Percentiles rank a stretch among this genome's conserved stretches.
phyloP scores from a whole-genome alignment of 257 asterid species.

The Mitragyna speciosa region DNA sequence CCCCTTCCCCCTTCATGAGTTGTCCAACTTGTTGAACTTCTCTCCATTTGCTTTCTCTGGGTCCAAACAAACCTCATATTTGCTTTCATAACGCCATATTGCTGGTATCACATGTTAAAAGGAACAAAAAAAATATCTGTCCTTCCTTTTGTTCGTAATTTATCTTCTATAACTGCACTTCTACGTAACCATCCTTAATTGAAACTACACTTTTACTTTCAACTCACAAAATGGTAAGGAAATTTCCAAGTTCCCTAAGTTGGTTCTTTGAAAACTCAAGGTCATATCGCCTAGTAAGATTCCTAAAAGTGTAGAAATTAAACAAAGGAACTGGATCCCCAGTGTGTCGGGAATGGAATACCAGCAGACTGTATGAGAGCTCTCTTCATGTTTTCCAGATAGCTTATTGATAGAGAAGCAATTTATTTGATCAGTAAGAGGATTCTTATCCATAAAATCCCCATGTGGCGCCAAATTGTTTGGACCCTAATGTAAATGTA shows the following conservation, averaged over 20 bases:
- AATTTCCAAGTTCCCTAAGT: background rate
- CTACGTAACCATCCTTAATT: no score
- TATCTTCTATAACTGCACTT: no score
- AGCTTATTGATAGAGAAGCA: background rate
- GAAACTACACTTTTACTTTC: background rate
- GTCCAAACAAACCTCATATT: background rate
- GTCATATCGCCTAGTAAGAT: background rate
- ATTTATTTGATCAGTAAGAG: background rate
- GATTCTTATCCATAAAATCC: background rate
- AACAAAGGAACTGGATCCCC: background rate
- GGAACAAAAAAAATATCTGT: background rate
- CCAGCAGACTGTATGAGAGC: background rate
- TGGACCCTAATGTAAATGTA: background rate
- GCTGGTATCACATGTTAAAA: background rate
- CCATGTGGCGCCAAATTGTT: background rate
- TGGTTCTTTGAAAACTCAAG: background rate
- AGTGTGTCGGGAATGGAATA: background rate
- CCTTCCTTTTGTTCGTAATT: no score
- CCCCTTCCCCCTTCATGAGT: no score
- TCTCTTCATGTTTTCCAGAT: background rate
- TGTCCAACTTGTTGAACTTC: background rate
- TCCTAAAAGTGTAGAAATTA: background rate
- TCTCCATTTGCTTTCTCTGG: background rate
- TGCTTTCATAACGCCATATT: background rate
- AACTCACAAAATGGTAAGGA: background rate